Evolutionary conservation across 805 yeast species (phyloP).

Genomic region (Danielia reshetovae): DNA sequence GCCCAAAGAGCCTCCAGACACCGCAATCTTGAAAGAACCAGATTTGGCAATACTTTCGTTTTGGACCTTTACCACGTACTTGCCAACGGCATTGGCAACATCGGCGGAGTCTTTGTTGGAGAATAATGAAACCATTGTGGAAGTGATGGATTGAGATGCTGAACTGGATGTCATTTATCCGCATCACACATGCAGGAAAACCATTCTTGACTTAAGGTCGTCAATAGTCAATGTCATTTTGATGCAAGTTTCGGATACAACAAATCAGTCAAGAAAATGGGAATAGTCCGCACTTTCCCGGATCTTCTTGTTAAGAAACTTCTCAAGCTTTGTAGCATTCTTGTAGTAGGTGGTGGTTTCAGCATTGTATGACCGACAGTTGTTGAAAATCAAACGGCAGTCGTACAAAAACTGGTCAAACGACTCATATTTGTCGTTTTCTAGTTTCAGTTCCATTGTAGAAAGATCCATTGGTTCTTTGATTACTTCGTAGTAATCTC

Average conservation of each 20-base stretch:
- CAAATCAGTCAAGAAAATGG: slow-evolving; percentile 62
- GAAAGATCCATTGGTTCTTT: slow-evolving; percentile 97
- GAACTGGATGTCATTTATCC: too few species aligned
- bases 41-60: slow-evolving; percentile 48
- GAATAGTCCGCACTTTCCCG: slow-evolving; percentile 92
- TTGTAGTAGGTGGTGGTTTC: slow-evolving; percentile 94
- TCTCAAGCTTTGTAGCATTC: slow-evolving; percentile 91
- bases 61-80: slow-evolving; percentile 58
- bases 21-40: slow-evolving; percentile 63
- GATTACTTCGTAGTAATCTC: slow-evolving; percentile 93
- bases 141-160: background rate
- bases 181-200: too few species aligned
- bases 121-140: slow-evolving; percentile 23
- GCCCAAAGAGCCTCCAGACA: slow-evolving; percentile 89
- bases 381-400: slow-evolving; percentile 78
- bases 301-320: slow-evolving; percentile 75
- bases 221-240: too few species aligned
- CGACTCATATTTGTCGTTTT: slow-evolving; percentile 83
- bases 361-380: slow-evolving; percentile 89
- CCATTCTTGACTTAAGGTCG: background rate
- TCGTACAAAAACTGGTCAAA: slow-evolving; percentile 92
- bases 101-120: slow-evolving; percentile 51
- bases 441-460: slow-evolving; percentile 91
- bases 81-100: slow-evolving; percentile 66
- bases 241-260: too few species aligned